These are phyloP conservation scores for Kingdonia uniflora DNA, from an alignment of 164 flowering plant genomes.

Conservation along the genomic window DNA sequence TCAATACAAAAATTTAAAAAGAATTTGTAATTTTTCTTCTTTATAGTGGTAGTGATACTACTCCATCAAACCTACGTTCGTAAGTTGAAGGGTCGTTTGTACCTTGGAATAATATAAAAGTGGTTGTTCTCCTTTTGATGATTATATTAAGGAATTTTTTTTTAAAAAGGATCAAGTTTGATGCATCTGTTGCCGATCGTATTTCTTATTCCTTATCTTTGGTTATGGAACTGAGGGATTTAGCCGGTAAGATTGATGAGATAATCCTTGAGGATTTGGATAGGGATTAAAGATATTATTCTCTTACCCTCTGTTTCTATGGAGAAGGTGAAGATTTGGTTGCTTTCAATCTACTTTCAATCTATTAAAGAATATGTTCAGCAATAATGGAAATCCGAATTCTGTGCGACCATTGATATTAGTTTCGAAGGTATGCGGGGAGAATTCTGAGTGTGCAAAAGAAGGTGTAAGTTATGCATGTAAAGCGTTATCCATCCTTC, in stretches of 20 bases:
- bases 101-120: constrained; percentile 83
- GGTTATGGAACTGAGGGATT: constrained; percentile 39
- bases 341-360: too few species aligned
- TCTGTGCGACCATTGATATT: too few species aligned
- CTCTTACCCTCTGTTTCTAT: constrained; percentile 67
- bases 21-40: constrained; percentile 79
- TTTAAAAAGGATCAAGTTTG: constrained; percentile 55
- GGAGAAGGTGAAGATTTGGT: too few species aligned
- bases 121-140: constrained; percentile 65
- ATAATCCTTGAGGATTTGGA: constrained; percentile 49
- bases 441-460: too few species aligned
- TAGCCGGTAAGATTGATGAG: constrained; percentile 61
- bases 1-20: constrained; percentile 54
- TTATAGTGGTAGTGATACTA: constrained; percentile 73
- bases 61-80: constrained; percentile 70
- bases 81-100: constrained; percentile 72
- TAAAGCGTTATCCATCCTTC: too few species aligned
- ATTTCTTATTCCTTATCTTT: too few species aligned
- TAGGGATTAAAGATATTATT: too few species aligned
- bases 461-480: too few species aligned
- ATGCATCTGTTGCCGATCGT: too few species aligned
- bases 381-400: too few species aligned
- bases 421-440: too few species aligned
- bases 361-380: too few species aligned
- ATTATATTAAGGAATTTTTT: constrained; percentile 46